These are phyloP conservation scores for Forsythia viridissima DNA, from an alignment of 257 asterid species.

Conservation along the genomic window DNA sequence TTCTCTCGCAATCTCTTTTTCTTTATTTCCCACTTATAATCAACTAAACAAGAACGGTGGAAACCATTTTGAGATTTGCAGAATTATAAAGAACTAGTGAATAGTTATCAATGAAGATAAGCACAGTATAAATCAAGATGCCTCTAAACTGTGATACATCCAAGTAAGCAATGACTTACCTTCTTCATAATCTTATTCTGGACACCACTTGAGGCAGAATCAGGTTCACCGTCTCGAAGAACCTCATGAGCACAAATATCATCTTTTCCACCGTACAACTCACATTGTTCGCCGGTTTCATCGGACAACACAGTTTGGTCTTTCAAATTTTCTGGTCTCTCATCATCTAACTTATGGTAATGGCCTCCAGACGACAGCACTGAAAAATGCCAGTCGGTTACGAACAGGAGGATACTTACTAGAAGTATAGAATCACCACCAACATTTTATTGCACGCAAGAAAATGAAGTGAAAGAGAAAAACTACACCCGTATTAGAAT, in stretches of 20 bases:
- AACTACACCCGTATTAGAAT: background rate
- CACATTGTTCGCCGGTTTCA: constrained; percentile 43
- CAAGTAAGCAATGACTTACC: constrained; percentile 34
- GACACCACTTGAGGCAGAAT: constrained; percentile 34
- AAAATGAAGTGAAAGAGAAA: background rate
- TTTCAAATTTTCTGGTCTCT: constrained; percentile 33
- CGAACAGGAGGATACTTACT: background rate
- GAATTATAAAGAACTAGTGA: background rate
- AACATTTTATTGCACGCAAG: background rate
- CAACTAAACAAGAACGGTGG: background rate
- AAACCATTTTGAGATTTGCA: background rate
- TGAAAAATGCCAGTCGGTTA: constrained; percentile 21
- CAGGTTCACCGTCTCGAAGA: constrained; percentile 60
- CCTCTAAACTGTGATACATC: constrained; percentile 6
- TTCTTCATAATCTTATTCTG: constrained; percentile 63
- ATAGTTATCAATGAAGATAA: background rate
- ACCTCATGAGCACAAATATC: constrained; percentile 71
- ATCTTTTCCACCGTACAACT: constrained; percentile 57
- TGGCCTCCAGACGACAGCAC: constrained; percentile 41
- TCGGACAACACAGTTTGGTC: constrained; percentile 22
- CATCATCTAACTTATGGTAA: constrained; percentile 28
- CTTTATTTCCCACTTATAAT: background rate
- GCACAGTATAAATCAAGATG: background rate
- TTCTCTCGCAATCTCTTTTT: background rate
- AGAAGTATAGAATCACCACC: background rate